These are phyloP conservation scores for Skeletonema costatum DNA, from an alignment of 108 stramenopile genomes.

Conservation along the genomic window DNA sequence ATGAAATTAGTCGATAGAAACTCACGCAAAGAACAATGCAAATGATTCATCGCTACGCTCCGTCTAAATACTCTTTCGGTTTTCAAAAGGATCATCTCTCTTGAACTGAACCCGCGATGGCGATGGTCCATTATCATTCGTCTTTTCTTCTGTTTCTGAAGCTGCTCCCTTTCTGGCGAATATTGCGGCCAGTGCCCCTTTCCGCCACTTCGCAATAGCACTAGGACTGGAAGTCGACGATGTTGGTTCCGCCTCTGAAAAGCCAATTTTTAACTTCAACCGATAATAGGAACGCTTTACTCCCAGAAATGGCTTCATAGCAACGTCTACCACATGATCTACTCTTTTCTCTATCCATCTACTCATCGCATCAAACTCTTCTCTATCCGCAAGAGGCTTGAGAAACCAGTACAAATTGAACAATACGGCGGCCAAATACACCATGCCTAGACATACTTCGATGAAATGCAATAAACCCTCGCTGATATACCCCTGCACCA, in stretches of 20 bases:
- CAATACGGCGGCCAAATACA: conserved; percentile 24
- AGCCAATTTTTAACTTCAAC: not conserved
- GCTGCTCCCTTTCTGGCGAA: not conserved
- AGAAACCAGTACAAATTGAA: conserved; percentile 32
- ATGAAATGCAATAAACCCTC: not conserved
- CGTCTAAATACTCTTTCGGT: too few species aligned
- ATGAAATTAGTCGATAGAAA: too few species aligned
- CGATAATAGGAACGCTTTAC: not conserved
- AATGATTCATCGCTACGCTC: too few species aligned
- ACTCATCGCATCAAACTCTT: conserved; percentile 13
- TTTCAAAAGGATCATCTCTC: too few species aligned
- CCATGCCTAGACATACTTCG: conserved; percentile 13
- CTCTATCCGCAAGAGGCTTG: conserved; percentile 21
- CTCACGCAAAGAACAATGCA: too few species aligned
- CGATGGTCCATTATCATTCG: not conserved
- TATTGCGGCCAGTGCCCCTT: not conserved
- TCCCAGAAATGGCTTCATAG: not conserved
- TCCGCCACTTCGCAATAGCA: not conserved
- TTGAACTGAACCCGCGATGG: too few species aligned
- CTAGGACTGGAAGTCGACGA: not conserved
- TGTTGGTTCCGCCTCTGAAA: not conserved
- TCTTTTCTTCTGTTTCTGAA: not conserved
- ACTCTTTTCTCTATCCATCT: not conserved
- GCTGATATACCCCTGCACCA: conserved; percentile 14
- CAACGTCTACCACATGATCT: not conserved